These are phyloP conservation scores for Alloascoidea africana DNA, from an alignment of 805 yeast species.

Conservation along the genomic window DNA sequence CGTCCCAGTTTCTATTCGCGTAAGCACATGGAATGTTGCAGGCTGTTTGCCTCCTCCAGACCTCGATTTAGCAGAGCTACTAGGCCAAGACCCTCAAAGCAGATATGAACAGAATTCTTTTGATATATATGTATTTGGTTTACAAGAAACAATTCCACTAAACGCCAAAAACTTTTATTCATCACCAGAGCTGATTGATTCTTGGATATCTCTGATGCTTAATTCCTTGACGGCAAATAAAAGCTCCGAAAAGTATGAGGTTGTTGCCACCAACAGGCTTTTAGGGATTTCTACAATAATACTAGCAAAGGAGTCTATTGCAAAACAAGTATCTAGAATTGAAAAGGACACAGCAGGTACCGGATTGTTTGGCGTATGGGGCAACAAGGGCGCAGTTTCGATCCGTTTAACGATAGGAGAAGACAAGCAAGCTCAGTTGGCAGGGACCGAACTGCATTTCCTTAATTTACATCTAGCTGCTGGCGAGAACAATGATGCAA, in stretches of 20 bases:
- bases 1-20: background rate
- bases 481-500: slow-evolving; percentile 25
- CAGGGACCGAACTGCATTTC: slow-evolving; percentile 18
- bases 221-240: slow-evolving; percentile 12
- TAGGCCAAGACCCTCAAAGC: too few relatives aligned
- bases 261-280: slow-evolving; percentile 29
- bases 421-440: slow-evolving; percentile 14
- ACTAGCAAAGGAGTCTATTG: slow-evolving; percentile 19
- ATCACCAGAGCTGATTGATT: slow-evolving; percentile 17
- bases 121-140: slow-evolving; percentile 26
- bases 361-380: slow-evolving; percentile 41
- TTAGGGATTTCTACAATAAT: slow-evolving; percentile 36
- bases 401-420: slow-evolving; percentile 26
- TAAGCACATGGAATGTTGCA: background rate
- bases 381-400: slow-evolving; percentile 45
- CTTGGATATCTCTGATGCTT: slow-evolving; percentile 19
- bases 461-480: slow-evolving; percentile 41
- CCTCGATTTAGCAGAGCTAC: background rate
- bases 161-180: slow-evolving; percentile 23
- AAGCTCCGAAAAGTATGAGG: slow-evolving; percentile 14
- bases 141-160: slow-evolving; percentile 37
- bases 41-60: background rate
- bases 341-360: slow-evolving; percentile 33
- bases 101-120: slow-evolving; percentile 21
- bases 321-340: slow-evolving; percentile 23